Evolutionary conservation across 768 basidiomycete species (phyloP).

Genomic region (Leccinum arenicola): DNA sequence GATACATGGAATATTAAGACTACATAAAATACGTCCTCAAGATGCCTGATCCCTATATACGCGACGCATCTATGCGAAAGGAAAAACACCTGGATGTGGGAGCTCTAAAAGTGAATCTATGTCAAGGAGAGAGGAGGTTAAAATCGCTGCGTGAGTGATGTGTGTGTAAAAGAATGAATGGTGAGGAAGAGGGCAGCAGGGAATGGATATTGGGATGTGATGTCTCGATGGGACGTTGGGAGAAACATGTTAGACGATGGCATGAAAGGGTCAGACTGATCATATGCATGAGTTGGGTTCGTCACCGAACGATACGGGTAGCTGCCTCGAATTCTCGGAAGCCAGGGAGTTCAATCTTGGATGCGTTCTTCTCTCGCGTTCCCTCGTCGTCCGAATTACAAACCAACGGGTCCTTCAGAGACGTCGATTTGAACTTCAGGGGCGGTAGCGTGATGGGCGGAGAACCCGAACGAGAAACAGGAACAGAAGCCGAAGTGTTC

Average conservation of each 20-base stretch:
- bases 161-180: slow-evolving; percentile 1
- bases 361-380: slow-evolving; percentile 16
- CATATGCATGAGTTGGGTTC: slow-evolving; percentile 1
- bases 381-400: slow-evolving; percentile 24
- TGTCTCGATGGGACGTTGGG: slow-evolving; percentile 7
- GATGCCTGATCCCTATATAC: slow-evolving; percentile 33
- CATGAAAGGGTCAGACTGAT: not conserved
- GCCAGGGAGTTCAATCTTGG: slow-evolving; percentile 53
- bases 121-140: slow-evolving; percentile 7
- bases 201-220: slow-evolving; percentile 20
- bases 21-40: slow-evolving; percentile 36
- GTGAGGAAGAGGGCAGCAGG: slow-evolving; percentile 5
- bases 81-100: slow-evolving; percentile 12
- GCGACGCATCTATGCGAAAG: slow-evolving; percentile 29
- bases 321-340: slow-evolving; percentile 67
- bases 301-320: slow-evolving; percentile 21
- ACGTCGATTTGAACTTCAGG: slow-evolving; percentile 44
- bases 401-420: slow-evolving; percentile 9
- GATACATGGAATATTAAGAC: slow-evolving; percentile 31
- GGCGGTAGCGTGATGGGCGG: slow-evolving; percentile 76
- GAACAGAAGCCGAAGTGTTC: slow-evolving; percentile 32
- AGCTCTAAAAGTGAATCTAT: slow-evolving; percentile 25
- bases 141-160: slow-evolving; percentile 10
- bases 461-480: slow-evolving; percentile 59
- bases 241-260: slow-evolving; percentile 7